Evolutionary conservation across 2,329 filamentous ascomycete species (phyloP).

Genomic region (Colletotrichum australisinense): DNA sequence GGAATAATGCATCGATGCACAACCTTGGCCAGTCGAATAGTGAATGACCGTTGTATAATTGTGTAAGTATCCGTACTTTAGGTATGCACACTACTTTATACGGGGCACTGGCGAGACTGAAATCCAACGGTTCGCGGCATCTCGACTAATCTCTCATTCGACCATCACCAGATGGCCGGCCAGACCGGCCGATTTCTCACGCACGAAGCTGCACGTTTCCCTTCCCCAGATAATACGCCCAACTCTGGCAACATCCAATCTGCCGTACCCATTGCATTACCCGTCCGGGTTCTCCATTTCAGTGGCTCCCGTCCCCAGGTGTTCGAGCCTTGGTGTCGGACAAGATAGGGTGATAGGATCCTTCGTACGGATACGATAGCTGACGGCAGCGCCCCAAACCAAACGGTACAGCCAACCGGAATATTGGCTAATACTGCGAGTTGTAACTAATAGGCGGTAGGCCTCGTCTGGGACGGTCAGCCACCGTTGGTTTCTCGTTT

Average conservation of each 20-base stretch:
- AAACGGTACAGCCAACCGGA: neutral
- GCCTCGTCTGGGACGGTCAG: neutral
- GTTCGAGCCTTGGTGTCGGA: neutral
- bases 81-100: neutral
- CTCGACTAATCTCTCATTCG: neutral
- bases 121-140: neutral
- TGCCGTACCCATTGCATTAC: constrained; percentile 14
- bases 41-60: neutral
- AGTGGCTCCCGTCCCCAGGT: neutral
- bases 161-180: constrained; percentile 8
- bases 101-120: neutral
- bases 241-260: constrained; percentile 7
- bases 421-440: neutral
- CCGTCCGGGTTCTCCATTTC: neutral
- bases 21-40: neutral
- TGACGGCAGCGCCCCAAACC: constrained; percentile 8
- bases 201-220: neutral
- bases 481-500: constrained; percentile 28
- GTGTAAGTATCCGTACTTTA: no score
- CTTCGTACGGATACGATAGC: neutral
- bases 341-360: neutral
- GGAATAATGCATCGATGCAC: neutral
- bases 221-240: neutral
- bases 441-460: neutral
- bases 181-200: neutral